Evolutionary conservation across 2,329 filamentous ascomycete genomes (phyloP).

Genomic region (Fusarium scirpi): DNA sequence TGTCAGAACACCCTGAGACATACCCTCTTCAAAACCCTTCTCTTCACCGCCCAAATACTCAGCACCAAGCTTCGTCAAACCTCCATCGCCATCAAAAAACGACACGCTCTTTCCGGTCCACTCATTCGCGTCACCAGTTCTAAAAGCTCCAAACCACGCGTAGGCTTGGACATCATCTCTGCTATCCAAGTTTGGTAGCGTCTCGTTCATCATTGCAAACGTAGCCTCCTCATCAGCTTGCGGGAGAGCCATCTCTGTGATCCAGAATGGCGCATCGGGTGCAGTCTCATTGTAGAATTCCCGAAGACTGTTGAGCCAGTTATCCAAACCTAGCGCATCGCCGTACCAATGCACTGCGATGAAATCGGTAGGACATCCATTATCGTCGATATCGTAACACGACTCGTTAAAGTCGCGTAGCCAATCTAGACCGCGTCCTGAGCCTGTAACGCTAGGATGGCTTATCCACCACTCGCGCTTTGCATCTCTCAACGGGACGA

Average conservation of each 20-base stretch:
- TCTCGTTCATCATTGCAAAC: slow-evolving; percentile 56
- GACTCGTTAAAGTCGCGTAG: slow-evolving; percentile 55
- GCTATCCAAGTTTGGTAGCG: slow-evolving; percentile 51
- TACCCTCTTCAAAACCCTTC: slow-evolving; percentile 54
- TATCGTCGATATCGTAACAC: slow-evolving; percentile 54
- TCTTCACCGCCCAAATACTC: slow-evolving; percentile 55
- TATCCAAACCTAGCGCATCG: slow-evolving; percentile 51
- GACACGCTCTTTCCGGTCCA: slow-evolving; percentile 56
- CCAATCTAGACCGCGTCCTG: slow-evolving; percentile 54
- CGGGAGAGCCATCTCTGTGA: slow-evolving; percentile 57
- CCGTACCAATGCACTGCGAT: slow-evolving; percentile 58
- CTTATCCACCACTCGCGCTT: slow-evolving; percentile 54
- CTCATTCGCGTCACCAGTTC: slow-evolving; percentile 53
- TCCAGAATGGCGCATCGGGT: slow-evolving; percentile 49
- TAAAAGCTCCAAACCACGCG: slow-evolving; percentile 58
- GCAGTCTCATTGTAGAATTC: slow-evolving; percentile 52
- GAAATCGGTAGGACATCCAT: slow-evolving; percentile 56
- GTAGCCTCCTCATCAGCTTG: slow-evolving; percentile 52
- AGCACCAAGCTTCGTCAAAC: slow-evolving; percentile 54
- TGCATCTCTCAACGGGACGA: slow-evolving; percentile 51
- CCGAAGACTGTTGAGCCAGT: slow-evolving; percentile 52
- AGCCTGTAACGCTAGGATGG: slow-evolving; percentile 57
- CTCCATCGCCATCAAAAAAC: slow-evolving; percentile 53
- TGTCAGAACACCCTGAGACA: slow-evolving; percentile 17
- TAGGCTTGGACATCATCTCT: slow-evolving; percentile 53